A percentile compares a stretch with the other conserved stretches of the same genome.
phyloP scores from a whole-genome alignment of 176 grass and related monocot genomes.

The Otatea glauca region DNA sequence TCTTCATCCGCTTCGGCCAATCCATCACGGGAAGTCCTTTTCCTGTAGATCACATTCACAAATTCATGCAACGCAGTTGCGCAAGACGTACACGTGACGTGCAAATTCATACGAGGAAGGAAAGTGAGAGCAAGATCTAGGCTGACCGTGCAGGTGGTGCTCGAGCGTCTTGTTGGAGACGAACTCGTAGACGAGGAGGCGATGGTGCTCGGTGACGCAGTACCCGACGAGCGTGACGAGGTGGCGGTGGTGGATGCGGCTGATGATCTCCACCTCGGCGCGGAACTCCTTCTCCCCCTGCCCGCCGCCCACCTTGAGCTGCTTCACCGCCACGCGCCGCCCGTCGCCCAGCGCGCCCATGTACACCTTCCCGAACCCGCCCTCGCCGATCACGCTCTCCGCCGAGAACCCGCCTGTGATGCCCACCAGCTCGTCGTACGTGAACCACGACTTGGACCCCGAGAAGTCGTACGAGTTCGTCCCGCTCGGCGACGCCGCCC shows the following conservation, averaged over 20 bases:
- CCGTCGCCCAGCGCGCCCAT: slow-evolving; percentile 56
- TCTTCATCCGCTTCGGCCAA: slow-evolving; percentile 81
- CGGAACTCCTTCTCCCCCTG: slow-evolving; percentile 76
- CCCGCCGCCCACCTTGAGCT: slow-evolving; percentile 65
- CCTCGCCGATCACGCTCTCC: slow-evolving; percentile 62
- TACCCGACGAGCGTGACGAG: slow-evolving; percentile 79
- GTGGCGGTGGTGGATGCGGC: slow-evolving; percentile 87
- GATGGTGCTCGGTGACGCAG: slow-evolving; percentile 65
- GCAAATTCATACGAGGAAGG: neutral
- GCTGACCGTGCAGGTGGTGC: slow-evolving; percentile 73
- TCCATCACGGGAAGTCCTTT: slow-evolving; percentile 64
- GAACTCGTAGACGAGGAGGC: slow-evolving; percentile 86
- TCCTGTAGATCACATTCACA: slow-evolving; percentile 4
- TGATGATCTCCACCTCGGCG: slow-evolving; percentile 87
- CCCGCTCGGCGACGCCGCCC: slow-evolving; percentile 32
- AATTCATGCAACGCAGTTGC: neutral
- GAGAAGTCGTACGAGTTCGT: slow-evolving; percentile 47
- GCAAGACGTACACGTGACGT: neutral
- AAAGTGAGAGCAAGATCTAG: neutral
- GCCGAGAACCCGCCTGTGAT: slow-evolving; percentile 60
- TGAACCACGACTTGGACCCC: slow-evolving; percentile 60
- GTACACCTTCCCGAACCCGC: slow-evolving; percentile 76
- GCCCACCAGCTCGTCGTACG: slow-evolving; percentile 58
- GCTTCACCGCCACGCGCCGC: slow-evolving; percentile 83
- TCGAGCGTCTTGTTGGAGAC: slow-evolving; percentile 73